These are phyloP conservation scores for Actinomortierella ambigua DNA, from an alignment of 371 early-diverging fungal species.

Conservation along the genomic window DNA sequence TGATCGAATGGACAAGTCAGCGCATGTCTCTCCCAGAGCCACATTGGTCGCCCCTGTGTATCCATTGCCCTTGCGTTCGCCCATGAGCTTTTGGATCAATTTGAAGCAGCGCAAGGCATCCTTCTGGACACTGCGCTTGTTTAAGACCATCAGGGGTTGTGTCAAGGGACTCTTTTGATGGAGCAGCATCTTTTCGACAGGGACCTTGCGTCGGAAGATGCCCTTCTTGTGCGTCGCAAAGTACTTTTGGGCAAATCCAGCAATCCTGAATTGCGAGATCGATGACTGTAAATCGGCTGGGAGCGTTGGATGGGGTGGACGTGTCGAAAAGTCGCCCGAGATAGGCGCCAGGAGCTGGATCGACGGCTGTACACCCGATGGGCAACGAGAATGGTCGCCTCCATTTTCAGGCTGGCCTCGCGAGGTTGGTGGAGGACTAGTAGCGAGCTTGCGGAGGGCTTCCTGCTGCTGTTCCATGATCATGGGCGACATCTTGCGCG, in stretches of 20 bases:
- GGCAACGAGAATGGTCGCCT: background rate
- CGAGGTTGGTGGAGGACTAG: constrained; percentile 28
- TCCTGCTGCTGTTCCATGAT: constrained; percentile 46
- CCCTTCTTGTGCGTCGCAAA: constrained; percentile 92
- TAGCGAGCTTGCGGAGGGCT: constrained; percentile 38
- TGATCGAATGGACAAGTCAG: constrained; percentile 37
- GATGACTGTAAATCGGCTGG: constrained; percentile 73
- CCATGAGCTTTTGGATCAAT: constrained; percentile 84
- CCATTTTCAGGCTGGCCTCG: constrained; percentile 6
- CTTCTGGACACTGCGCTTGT: constrained; percentile 73
- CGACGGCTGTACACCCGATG: background rate
- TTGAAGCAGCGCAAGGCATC: constrained; percentile 89
- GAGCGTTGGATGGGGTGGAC: constrained; percentile 37
- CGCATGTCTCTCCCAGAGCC: constrained; percentile 43
- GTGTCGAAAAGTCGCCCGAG: background rate
- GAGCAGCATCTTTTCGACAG: constrained; percentile 85
- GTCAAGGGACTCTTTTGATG: constrained; percentile 81
- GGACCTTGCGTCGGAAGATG: constrained; percentile 82
- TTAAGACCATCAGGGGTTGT: constrained; percentile 81
- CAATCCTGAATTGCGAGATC: constrained; percentile 84
- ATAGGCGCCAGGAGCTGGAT: constrained; percentile 16
- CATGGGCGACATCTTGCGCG: constrained; percentile 45
- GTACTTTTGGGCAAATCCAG: constrained; percentile 91
- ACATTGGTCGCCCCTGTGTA: constrained; percentile 37
- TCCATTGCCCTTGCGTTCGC: constrained; percentile 61